phyloP scores from a whole-genome alignment of 306 rosid genomes.

The Malus domestica region ASM211411v1 NC_041796.1:5271501-5272000 shows the following conservation, averaged over 20 bases:
- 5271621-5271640: background rate
- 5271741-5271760: background rate
- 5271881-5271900: background rate
- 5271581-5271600: slow-evolving; percentile 16
- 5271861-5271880: no score
- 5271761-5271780: background rate
- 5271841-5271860: no score
- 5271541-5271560: background rate
- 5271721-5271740: background rate
- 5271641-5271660: background rate
- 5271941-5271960: background rate
- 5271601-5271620: background rate
- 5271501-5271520: slow-evolving; percentile 23
- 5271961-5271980: background rate
- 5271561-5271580: slow-evolving; percentile 3
- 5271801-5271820: no score
- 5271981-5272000: background rate
- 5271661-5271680: background rate
- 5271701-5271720: no score
- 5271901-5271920: no score
- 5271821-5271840: background rate
- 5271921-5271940: background rate
- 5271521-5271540: background rate
- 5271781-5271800: background rate
- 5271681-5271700: background rate